Evolutionary conservation across 768 basidiomycete genomes (phyloP), one percentile per base, ranked within the genome.

Genomic region (Cubamyces lactineus): DNA sequence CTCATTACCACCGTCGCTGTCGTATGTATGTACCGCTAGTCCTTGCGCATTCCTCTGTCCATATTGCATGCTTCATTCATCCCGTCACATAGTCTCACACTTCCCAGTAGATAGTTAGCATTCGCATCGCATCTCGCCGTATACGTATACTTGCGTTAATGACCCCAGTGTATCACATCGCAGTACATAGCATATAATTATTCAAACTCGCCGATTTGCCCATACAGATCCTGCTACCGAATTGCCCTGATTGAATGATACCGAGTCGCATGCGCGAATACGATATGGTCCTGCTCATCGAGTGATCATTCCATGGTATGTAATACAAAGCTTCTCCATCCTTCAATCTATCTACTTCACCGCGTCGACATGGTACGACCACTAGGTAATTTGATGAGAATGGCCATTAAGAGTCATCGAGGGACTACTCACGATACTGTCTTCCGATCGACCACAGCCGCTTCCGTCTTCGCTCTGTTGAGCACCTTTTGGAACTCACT

Each of bases 401-500:
- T 23, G 47, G 7, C 12, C 4, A 17, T 12, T 5, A 40, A 2
- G 17, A 26, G 0, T 1, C 0, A 41, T 8, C 5, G 19, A 0
- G 21, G 34, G 16, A n/a, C 30, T 23, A 78, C 85, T 51, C 70
- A 94, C 94, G 81, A 94, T 30, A 89, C 95, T 8, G 97, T 99
- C 84, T 93, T 98, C 70, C 91, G 82, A 71, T 96, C 95, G 1
- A 81, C 83, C 3, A 84, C 85, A 2, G 86, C 88, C 6, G 85
- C 86, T 75, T 98, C 97, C 24, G 92, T 90, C 84, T 98, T 98
- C 8, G 97, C 96, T 53, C 97, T 81, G 72, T 98, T 98, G 71
- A 99, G 76, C 53, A 99, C 87, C 75, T 94, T 94, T 77, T 94
- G 91, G 81, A 99, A 98, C 75, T 97, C 94, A 1, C 91, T 85